Evolutionary conservation across 805 yeast species (phyloP).

Genomic region (Lachancea thermotolerans): DNA sequence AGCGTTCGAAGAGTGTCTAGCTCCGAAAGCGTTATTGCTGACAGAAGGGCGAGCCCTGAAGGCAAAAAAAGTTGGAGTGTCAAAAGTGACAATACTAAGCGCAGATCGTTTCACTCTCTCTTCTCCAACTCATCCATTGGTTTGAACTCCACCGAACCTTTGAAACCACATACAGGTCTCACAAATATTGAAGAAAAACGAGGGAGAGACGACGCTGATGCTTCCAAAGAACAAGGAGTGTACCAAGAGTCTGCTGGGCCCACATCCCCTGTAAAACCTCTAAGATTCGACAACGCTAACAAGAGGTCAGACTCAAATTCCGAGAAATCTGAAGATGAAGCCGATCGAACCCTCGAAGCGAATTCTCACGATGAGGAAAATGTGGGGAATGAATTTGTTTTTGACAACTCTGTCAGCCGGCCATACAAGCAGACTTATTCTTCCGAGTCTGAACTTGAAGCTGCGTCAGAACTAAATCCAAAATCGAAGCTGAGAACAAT

Average conservation of each 20-base stretch:
- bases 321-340: neutral
- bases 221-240: neutral
- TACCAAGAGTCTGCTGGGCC: no score
- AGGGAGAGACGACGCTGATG: neutral
- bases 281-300: no score
- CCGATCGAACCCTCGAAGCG: conserved; percentile 3
- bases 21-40: neutral
- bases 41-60: neutral
- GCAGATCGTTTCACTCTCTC: conserved; percentile 16
- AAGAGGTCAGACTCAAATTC: no score
- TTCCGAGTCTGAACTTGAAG: conserved; percentile 5
- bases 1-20: neutral
- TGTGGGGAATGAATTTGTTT: conserved; percentile 16
- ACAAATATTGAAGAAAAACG: conserved; percentile 3
- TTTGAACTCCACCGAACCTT: neutral
- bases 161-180: neutral
- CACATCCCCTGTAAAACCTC: no score
- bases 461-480: neutral
- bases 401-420: conserved; percentile 16
- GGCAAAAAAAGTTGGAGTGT: neutral
- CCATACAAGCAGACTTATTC: conserved; percentile 16
- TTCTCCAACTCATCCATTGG: conserved; percentile 10
- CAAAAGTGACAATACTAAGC: conserved; percentile 1
- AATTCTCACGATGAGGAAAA: neutral
- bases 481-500: conserved; percentile 19